Evolutionary conservation across 164 flowering plant species (phyloP).

Genomic region (Macadamia integrifolia): DNA sequence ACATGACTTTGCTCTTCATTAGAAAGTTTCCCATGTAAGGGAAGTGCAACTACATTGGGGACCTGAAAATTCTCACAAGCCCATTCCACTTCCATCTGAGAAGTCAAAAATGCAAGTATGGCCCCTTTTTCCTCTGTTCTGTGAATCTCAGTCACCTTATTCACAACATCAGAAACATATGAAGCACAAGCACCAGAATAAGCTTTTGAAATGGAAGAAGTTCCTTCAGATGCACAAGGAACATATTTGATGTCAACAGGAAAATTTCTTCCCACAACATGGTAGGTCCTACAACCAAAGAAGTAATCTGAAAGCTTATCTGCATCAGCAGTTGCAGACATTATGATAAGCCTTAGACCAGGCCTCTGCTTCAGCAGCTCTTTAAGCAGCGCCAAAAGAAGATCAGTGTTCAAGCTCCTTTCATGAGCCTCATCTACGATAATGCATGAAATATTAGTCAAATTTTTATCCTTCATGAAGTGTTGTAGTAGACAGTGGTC

Average conservation of each 20-base stretch:
- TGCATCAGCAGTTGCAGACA: constrained; percentile 99
- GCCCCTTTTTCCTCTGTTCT: constrained; percentile 67
- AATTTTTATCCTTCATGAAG: constrained; percentile 60
- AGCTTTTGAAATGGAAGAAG: constrained; percentile 14
- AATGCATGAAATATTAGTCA: constrained; percentile 65
- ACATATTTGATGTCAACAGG: constrained; percentile 79
- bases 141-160: constrained; percentile 55
- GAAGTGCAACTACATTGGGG: constrained; percentile 48
- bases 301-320: constrained; percentile 71
- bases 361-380: constrained; percentile 46
- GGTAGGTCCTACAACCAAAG: constrained; percentile 54
- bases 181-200: constrained; percentile 29
- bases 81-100: constrained; percentile 90
- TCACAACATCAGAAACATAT: constrained; percentile 65
- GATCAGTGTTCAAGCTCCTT: constrained; percentile 93
- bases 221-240: constrained; percentile 26
- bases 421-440: constrained; percentile 98
- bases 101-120: constrained; percentile 88
- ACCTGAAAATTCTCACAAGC: constrained; percentile 73
- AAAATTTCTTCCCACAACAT: constrained; percentile 72
- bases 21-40: constrained; percentile 94
- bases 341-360: constrained; percentile 76
- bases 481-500: constrained; percentile 88
- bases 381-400: constrained; percentile 77
- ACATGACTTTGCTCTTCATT: constrained; percentile 67